Conservation (phyloP, 805 yeast genomes). For the Saccharomyces paradoxus region DNA sequence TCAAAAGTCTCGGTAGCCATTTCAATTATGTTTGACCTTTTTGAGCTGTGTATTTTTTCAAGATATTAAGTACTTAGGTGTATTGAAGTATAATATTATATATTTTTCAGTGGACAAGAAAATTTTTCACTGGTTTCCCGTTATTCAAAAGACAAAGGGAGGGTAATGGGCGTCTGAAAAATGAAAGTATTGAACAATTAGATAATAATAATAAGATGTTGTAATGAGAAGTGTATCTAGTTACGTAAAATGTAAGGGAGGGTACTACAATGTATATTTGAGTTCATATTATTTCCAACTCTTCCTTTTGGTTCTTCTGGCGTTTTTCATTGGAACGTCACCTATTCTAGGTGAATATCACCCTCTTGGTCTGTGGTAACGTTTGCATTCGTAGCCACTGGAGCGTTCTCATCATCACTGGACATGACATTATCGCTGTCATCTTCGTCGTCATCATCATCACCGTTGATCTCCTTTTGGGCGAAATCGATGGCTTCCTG, state of each 20-base stretch:
- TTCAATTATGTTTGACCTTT: not conserved
- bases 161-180: not conserved
- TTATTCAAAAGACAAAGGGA: not conserved
- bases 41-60: not conserved
- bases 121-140: not conserved
- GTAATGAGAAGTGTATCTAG: not conserved
- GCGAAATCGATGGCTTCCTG: constrained; percentile 81
- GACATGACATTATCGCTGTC: constrained; percentile 16
- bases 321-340: not conserved
- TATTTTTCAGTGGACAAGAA: not conserved
- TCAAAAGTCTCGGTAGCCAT: constrained; percentile 22
- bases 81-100: not conserved
- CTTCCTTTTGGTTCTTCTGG: constrained; percentile 2
- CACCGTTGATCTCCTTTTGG: constrained; percentile 56
- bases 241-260: not conserved
- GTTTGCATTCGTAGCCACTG: constrained; percentile 3
- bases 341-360: constrained; percentile 9
- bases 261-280: not conserved
- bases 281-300: not conserved
- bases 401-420: constrained; percentile 17
- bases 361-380: constrained; percentile 9
- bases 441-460: constrained; percentile 18
- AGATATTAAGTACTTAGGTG: not conserved
- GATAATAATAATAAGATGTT: not conserved
- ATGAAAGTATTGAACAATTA: not conserved